Conservation (phyloP, 1,139 yeast genomes). For the Blastobotrys aristatus region DNA sequence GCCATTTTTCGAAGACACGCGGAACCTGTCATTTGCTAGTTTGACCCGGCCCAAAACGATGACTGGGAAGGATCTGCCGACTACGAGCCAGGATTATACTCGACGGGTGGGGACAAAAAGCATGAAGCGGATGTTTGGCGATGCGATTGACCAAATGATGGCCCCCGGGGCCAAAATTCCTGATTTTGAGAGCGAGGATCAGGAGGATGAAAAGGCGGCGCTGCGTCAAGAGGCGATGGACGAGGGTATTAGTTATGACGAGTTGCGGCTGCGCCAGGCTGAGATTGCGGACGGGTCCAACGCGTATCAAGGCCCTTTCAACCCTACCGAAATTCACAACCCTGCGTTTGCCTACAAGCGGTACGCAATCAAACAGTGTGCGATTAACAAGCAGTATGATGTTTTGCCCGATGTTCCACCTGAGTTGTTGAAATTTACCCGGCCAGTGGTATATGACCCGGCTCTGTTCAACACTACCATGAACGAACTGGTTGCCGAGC, state of each 20-base stretch:
- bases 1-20: constrained; percentile 80
- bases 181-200: constrained; percentile 21
- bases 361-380: constrained; percentile 30
- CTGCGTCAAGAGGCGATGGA: too few relatives aligned
- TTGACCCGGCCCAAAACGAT: constrained; percentile 39
- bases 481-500: constrained; percentile 22
- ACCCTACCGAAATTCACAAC: not conserved
- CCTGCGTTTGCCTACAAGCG: not conserved
- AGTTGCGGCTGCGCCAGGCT: too few relatives aligned
- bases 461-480: constrained; percentile 20
- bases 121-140: constrained; percentile 38
- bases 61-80: constrained; percentile 32
- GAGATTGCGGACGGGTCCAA: constrained; percentile 11
- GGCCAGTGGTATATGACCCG: constrained; percentile 17
- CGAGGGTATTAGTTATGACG: too few relatives aligned
- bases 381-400: constrained; percentile 23
- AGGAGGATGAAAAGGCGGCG: constrained; percentile 14
- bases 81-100: constrained; percentile 17
- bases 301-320: not conserved
- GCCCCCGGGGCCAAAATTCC: too few relatives aligned
- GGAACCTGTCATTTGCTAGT: constrained; percentile 55
- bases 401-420: constrained; percentile 24
- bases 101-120: constrained; percentile 35
- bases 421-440: constrained; percentile 21
- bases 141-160: constrained; percentile 36